A percentile compares a stretch with the other conserved stretches of the same genome.
Conservation (phyloP, 2,329 filamentous ascomycete species). For the Zymoseptoria crescenta region DNA sequence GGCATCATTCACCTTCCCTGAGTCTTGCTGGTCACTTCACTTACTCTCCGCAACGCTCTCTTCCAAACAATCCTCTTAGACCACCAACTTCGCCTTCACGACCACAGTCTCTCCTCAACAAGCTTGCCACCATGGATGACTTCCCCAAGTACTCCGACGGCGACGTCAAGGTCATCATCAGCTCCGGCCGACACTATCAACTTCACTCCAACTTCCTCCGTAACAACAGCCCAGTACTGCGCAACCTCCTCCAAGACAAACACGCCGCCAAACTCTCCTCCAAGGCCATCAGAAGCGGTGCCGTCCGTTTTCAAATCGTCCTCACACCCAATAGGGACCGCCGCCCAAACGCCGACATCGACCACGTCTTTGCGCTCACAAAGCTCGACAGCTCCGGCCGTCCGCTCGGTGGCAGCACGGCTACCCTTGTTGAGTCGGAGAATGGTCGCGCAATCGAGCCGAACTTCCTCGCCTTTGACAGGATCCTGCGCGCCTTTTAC, state of each 20-base stretch:
- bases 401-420: constrained; percentile 8
- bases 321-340: constrained; percentile 13
- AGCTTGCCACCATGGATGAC: constrained; percentile 3
- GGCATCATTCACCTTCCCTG: neutral
- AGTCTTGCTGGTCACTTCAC: neutral
- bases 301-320: constrained; percentile 18
- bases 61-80: neutral
- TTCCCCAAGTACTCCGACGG: constrained; percentile 35
- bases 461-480: constrained; percentile 30
- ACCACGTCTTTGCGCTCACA: constrained; percentile 8
- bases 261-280: constrained; percentile 24
- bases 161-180: constrained; percentile 34
- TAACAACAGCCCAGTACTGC: constrained; percentile 16
- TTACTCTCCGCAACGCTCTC: neutral
- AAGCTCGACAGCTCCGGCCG: constrained; percentile 18
- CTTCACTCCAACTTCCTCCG: constrained; percentile 34
- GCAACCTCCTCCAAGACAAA: constrained; percentile 15
- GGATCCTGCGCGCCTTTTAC: constrained; percentile 43
- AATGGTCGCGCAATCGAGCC: neutral
- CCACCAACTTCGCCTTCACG: neutral
- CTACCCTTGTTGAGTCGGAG: neutral
- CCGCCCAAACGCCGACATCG: constrained; percentile 6
- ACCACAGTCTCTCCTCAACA: constrained; percentile 2
- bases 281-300: constrained; percentile 22
- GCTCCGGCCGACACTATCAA: constrained; percentile 29